Percentiles rank a stretch among this genome's conserved stretches.
phyloP scores from a whole-genome alignment of 2,329 filamentous ascomycete species.

The Mollisia scopiformis region DNA sequence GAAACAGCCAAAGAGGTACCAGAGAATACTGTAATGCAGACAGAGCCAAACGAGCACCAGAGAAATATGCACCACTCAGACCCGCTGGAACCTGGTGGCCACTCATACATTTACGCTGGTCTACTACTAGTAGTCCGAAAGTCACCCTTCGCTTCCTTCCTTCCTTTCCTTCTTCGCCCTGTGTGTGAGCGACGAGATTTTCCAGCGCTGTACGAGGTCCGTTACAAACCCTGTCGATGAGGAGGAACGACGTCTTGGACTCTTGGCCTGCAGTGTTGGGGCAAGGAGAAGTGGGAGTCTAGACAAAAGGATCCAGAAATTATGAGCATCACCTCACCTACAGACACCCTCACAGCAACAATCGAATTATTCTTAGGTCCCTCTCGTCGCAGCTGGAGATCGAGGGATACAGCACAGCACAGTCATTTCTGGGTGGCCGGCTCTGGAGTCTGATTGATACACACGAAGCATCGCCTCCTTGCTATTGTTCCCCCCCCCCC shows the following conservation, averaged over 20 bases:
- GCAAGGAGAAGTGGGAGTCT: neutral
- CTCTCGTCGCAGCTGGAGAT: neutral
- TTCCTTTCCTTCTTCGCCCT: neutral
- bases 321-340: too few species aligned
- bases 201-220: neutral
- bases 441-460: neutral
- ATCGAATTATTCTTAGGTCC: constrained; percentile 2
- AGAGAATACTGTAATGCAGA: too few species aligned
- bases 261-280: neutral
- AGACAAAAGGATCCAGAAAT: neutral
- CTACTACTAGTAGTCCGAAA: too few species aligned
- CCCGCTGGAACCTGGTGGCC: too few species aligned
- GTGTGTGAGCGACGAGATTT: neutral
- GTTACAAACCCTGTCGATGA: neutral
- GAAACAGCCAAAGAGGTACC: neutral
- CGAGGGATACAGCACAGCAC: neutral
- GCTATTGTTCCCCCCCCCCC: too few species aligned
- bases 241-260: neutral
- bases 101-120: too few species aligned
- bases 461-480: neutral
- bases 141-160: too few species aligned
- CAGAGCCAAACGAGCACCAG: too few species aligned
- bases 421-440: neutral
- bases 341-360: neutral
- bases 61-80: too few species aligned